phyloP scores from a whole-genome alignment of 345 rosid species.

The Passiflora organensis region DNA sequence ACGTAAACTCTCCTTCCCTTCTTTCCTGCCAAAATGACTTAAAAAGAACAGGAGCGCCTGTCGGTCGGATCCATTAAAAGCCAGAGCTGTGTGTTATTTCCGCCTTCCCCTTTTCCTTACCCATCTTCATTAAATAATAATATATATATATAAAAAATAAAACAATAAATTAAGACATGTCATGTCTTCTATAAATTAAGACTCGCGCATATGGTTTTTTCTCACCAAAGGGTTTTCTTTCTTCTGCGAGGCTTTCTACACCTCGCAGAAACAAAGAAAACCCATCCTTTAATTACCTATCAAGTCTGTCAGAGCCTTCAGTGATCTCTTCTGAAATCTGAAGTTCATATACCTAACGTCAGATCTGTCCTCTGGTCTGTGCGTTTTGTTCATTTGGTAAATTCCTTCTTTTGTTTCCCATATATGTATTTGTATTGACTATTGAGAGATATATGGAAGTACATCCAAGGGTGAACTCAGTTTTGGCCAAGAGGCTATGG shows the following conservation, averaged over 20 bases:
- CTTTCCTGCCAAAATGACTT: not conserved
- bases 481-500: constrained; percentile 46
- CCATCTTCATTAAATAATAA: not conserved
- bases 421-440: no score
- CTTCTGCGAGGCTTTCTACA: constrained; percentile 43
- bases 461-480: constrained; percentile 22
- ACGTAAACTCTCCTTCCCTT: not conserved
- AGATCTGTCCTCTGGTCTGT: no score
- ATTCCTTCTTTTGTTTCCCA: no score
- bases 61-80: constrained; percentile 28
- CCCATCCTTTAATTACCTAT: no score
- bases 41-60: constrained; percentile 29
- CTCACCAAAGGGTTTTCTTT: constrained; percentile 29
- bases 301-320: no score
- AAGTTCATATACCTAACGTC: no score
- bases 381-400: not conserved
- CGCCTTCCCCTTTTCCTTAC: not conserved
- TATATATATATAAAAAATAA: not conserved
- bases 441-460: constrained; percentile 29
- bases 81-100: not conserved
- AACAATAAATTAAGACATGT: not conserved
- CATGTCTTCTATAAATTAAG: constrained; percentile 21
- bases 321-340: no score
- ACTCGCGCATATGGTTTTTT: constrained; percentile 2
- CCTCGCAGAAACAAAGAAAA: constrained; percentile 48